Base-by-base conservation (phyloP, 202 grass and related monocot species). In the Zoysia matrella region DNA sequence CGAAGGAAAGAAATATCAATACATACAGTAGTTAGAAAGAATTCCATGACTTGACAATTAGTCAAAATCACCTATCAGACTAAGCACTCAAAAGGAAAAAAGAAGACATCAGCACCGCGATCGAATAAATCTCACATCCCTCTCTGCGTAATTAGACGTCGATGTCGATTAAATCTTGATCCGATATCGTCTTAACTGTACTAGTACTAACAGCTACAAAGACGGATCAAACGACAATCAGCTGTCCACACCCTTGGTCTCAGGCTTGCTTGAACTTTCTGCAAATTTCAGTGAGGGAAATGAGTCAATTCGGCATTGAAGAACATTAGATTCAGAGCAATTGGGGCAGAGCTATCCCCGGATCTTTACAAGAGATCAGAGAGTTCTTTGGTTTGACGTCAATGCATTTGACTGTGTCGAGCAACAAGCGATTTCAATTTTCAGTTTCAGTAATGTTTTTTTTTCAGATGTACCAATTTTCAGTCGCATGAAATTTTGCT, bases 301-400 rank as follows among this genome's bases (percentile, higher is more conserved):
- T 9, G 8, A 30, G 3, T 65, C 55, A 47, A 78, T 49, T 73
- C 56, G 72, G 51, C 6, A 73, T 57, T 73, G 64, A 73, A 73
- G 76, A 80, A 50, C 6, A 58, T 45, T 36, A 60, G 51, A 80
- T 51, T 51, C 11, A 6, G 22, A 74, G 42, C 15, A 79, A 11
- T 36, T 36, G 69, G 44, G 61, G 43, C 48, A n/a, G 67, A 85
- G 67, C 69, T 67, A 80, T 85, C 60, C 51, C 66, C 64, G 45
- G 51, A 80, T 80, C 69, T 30, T 3, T 10, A 60, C 14, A 51
- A 79, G 6, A 51, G 69, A 46, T 16, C 68, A 30, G 52, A 11
- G 51, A 50, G 60, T 41, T 73, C n/a, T 11, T 4, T 51, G 67
- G 69, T 80, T 15, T 51, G 83, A 80, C 60, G 51, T 4, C 83